These are phyloP conservation scores for Steccherinum ochraceum DNA, from an alignment of 768 basidiomycete species.

Conservation along the genomic window DNA sequence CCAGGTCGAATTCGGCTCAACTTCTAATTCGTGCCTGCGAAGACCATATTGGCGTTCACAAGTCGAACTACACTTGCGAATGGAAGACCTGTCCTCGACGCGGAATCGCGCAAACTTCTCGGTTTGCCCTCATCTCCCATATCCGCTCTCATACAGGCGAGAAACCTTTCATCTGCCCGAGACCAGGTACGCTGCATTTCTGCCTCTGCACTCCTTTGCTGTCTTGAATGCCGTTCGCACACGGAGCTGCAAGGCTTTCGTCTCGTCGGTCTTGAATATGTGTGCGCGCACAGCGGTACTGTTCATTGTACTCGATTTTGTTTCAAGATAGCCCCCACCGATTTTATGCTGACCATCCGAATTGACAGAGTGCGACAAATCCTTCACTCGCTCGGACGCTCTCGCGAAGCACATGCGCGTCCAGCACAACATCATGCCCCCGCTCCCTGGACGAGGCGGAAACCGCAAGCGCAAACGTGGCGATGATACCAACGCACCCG, in stretches of 20 bases:
- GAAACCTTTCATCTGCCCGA: constrained; percentile 81
- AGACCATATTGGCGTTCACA: constrained; percentile 82
- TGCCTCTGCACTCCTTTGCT: background rate
- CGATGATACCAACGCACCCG: constrained; percentile 11
- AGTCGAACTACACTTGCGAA: constrained; percentile 84
- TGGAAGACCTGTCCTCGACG: constrained; percentile 79
- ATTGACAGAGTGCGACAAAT: constrained; percentile 80
- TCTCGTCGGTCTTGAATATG: no score
- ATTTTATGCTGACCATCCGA: no score
- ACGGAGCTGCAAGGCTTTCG: no score
- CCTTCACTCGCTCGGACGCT: constrained; percentile 92
- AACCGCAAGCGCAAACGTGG: constrained; percentile 63
- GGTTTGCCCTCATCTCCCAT: constrained; percentile 88
- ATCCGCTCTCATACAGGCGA: constrained; percentile 92
- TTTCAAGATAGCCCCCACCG: no score
- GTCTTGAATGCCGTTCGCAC: background rate
- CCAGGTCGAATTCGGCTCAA: background rate
- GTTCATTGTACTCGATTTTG: no score
- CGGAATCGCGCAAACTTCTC: constrained; percentile 79
- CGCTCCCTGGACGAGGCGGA: constrained; percentile 67
- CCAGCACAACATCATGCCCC: constrained; percentile 74
- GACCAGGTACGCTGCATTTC: constrained; percentile 56
- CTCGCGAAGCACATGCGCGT: constrained; percentile 89
- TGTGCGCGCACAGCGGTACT: no score
- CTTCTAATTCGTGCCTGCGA: background rate